A percentile compares a stretch with the other conserved stretches of the same genome.
Conservation (phyloP, 495 filamentous ascomycete genomes). For the Chaetomium fimeti region DNA sequence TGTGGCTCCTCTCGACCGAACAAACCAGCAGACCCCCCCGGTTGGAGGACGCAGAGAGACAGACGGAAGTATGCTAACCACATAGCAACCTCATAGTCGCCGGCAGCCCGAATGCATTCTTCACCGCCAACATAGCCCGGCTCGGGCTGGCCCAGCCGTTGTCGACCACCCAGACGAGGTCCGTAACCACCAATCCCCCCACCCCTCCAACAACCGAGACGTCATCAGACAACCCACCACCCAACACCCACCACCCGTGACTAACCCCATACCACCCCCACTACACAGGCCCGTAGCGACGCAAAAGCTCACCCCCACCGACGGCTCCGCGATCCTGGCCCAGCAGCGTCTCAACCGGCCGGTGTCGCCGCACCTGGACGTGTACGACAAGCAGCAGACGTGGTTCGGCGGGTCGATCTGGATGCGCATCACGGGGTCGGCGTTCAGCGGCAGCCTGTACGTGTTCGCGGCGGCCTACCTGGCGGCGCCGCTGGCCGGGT, state of each 20-base stretch:
- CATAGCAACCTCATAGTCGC: slow-evolving; percentile 25
- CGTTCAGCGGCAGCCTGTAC: slow-evolving; percentile 76
- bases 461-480: slow-evolving; percentile 81
- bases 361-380: slow-evolving; percentile 79
- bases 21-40: not conserved
- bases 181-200: slow-evolving; percentile 12
- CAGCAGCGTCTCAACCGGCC: slow-evolving; percentile 83
- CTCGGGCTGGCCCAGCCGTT: slow-evolving; percentile 25
- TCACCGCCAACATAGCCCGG: slow-evolving; percentile 37
- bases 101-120: slow-evolving; percentile 35
- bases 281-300: slow-evolving; percentile 56
- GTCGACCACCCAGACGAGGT: slow-evolving; percentile 35
- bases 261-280: not conserved
- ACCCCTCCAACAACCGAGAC: not conserved
- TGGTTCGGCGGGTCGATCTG: slow-evolving; percentile 67
- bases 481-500: slow-evolving; percentile 72
- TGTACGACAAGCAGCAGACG: slow-evolving; percentile 88
- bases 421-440: slow-evolving; percentile 77
- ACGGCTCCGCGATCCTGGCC: slow-evolving; percentile 70
- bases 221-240: not conserved
- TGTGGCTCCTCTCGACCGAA: not conserved
- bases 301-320: slow-evolving; percentile 55
- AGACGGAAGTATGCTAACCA: slow-evolving; percentile 16
- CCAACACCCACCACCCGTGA: not conserved
- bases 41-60: not conserved